A percentile compares a stretch with the other conserved stretches of the same genome.
Conservation (phyloP, 2,329 filamentous ascomycete species). For the Penicillium fuscoglaucum region DNA sequence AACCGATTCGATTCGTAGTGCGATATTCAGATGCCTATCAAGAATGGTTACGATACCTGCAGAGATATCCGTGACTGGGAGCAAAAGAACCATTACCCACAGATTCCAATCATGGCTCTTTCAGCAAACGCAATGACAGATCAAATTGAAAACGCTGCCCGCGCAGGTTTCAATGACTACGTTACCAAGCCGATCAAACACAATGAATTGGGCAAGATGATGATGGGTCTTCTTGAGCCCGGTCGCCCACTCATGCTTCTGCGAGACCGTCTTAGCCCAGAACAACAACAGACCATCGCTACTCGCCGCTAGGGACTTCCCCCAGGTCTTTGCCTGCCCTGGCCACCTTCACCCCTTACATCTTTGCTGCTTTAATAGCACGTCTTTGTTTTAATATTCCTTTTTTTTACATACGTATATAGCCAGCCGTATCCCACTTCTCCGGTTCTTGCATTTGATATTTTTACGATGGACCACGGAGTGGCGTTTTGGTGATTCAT, state of each 20-base stretch:
- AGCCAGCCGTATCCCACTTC: neutral
- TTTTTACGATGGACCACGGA: slow-evolving; percentile 9
- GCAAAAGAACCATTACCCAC: slow-evolving; percentile 46
- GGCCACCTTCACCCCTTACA: neutral
- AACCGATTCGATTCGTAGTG: slow-evolving; percentile 34
- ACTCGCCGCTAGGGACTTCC: slow-evolving; percentile 16
- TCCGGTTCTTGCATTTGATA: slow-evolving; percentile 5
- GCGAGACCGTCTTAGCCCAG: slow-evolving; percentile 39
- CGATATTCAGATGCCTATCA: slow-evolving; percentile 53
- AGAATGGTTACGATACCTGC: slow-evolving; percentile 52
- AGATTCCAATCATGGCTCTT: slow-evolving; percentile 52
- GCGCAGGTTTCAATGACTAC: slow-evolving; percentile 52
- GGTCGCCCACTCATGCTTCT: slow-evolving; percentile 45
- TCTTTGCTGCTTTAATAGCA: slow-evolving; percentile 1
- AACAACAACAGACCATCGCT: slow-evolving; percentile 17
- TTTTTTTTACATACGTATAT: neutral
- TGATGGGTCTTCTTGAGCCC: slow-evolving; percentile 50
- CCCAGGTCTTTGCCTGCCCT: neutral
- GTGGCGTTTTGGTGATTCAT: slow-evolving; percentile 5
- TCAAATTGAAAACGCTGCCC: slow-evolving; percentile 49
- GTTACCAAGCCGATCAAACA: slow-evolving; percentile 53
- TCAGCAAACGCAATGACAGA: slow-evolving; percentile 54
- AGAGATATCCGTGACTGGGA: slow-evolving; percentile 50
- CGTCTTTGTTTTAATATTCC: slow-evolving; percentile 5
- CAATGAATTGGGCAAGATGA: slow-evolving; percentile 51